Conservation (phyloP, 331 rosid species). For the Malus hybrid region DNA sequence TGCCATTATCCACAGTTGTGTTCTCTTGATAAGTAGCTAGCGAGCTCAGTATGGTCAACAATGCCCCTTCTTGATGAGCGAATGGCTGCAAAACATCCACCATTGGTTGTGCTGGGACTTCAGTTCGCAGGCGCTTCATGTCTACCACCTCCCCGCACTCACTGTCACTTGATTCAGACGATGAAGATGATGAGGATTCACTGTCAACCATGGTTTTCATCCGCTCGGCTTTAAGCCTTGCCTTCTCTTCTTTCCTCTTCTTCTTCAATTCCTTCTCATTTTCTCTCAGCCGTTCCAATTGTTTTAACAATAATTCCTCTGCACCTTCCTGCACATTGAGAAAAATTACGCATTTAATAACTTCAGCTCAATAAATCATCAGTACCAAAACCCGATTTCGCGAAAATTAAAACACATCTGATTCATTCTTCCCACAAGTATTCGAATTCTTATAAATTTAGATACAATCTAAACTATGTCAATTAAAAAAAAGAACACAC, state of each 20-base stretch:
- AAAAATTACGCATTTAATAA: neutral
- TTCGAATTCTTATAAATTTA: neutral
- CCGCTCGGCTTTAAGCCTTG: slow-evolving; percentile 37
- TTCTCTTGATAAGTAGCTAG: neutral
- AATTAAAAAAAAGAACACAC: neutral
- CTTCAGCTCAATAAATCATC: neutral
- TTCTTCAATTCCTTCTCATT: slow-evolving; percentile 59
- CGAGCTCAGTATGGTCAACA: slow-evolving; percentile 1
- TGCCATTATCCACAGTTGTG: neutral
- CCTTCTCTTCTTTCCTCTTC: slow-evolving; percentile 44
- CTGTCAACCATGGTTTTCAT: slow-evolving; percentile 22
- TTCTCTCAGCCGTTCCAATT: slow-evolving; percentile 38
- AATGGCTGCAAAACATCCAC: slow-evolving; percentile 6
- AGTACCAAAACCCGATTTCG: neutral
- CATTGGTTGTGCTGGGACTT: slow-evolving; percentile 14
- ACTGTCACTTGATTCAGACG: slow-evolving; percentile 65
- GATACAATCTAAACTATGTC: neutral
- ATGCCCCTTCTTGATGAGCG: neutral
- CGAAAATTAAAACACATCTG: neutral
- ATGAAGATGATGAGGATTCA: slow-evolving; percentile 50
- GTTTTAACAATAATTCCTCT: slow-evolving; percentile 38
- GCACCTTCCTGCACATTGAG: slow-evolving; percentile 34
- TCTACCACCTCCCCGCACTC: slow-evolving; percentile 46
- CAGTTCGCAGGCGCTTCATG: slow-evolving; percentile 25
- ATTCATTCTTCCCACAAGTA: neutral